These are phyloP conservation scores for Colletotrichum ledebouriae DNA, from an alignment of 2,329 filamentous ascomycete species.

Conservation along the genomic window DNA sequence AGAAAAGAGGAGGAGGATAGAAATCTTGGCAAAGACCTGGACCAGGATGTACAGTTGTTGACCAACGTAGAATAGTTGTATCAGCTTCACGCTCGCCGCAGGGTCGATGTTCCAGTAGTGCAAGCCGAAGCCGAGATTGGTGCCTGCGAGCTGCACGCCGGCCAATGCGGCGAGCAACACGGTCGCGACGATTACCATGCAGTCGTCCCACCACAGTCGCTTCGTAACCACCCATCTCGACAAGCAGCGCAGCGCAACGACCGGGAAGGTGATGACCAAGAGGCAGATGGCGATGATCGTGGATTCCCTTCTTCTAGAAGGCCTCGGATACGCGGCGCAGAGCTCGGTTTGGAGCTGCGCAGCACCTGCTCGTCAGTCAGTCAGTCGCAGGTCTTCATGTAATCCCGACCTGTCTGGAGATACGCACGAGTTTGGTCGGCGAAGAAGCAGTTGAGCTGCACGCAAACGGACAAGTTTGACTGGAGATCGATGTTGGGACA, in stretches of 20 bases:
- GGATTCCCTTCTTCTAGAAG: constrained; percentile 37
- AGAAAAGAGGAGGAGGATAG: constrained; percentile 45
- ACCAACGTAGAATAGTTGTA: constrained; percentile 41
- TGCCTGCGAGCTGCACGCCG: constrained; percentile 37
- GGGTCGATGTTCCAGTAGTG: constrained; percentile 46
- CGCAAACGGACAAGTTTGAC: constrained; percentile 37
- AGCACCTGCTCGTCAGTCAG: not conserved
- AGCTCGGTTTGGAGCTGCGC: constrained; percentile 12
- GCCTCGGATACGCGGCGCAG: constrained; percentile 41
- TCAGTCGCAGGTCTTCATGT: not conserved
- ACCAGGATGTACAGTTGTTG: constrained; percentile 46
- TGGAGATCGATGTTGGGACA: constrained; percentile 39
- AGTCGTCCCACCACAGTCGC: constrained; percentile 42
- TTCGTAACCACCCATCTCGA: constrained; percentile 34
- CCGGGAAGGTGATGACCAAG: constrained; percentile 25
- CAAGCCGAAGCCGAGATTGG: constrained; percentile 43
- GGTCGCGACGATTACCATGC: constrained; percentile 20
- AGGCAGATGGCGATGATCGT: constrained; percentile 45
- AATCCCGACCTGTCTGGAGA: too few relatives aligned
- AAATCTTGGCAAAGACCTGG: constrained; percentile 45
- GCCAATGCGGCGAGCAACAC: constrained; percentile 35
- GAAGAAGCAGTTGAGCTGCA: constrained; percentile 38
- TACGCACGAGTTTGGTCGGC: constrained; percentile 37
- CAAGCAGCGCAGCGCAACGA: constrained; percentile 36
- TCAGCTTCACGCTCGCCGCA: constrained; percentile 1